Evolutionary conservation across 2,329 filamentous ascomycete genomes (phyloP), one percentile per base, ranked within the genome.

Genomic region (Aspergillus aculeatus): DNA sequence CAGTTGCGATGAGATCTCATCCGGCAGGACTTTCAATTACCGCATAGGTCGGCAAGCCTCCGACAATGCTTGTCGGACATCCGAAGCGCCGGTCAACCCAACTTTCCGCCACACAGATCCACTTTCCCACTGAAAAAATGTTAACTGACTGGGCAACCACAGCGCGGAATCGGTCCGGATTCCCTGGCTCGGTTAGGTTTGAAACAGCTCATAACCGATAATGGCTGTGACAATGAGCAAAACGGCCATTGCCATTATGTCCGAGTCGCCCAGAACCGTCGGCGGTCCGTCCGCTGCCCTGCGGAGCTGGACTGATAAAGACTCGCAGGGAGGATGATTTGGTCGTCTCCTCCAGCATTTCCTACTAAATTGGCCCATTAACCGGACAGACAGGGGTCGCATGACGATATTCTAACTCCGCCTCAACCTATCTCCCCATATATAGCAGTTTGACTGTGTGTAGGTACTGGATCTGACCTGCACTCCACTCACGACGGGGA

Each of bases 251-350:
- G 52, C 24, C n/a, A 54, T 14, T 16, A n/a, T 26, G 29, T 26
- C 41, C 47, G 52, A 47, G 23, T 53, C 38, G 26, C 38, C 38
- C 41, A 31, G 16, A 47, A 32, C 50, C 12, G 51, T 64, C 58
- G 58, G 62, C 58, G 57, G 57, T 38, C 24, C 47, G 21, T 61
- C 61, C 61, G 61, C 62, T 35, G 47, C 52, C 41, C 50, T 23
- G 12, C 19, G 23, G 38, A 49, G 41, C 50, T 48, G 26, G 19
- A 31, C 16, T 47, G 53, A 48, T 55, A 55, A 55, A 55, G 53
- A 55, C 53, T 55, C 41, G 29, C 16, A 31, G 16, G 26, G 47
- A 44, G 41, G n/a, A 48, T 54, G 41, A 23, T 23, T n/a, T 44
- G 44, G 16, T 31, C 16, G 26, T 48, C 24, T 54, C 24, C 5